phyloP scores from a whole-genome alignment of 192 early-diverging fungal genomes.

The Umbelopsis sp. region DNA sequence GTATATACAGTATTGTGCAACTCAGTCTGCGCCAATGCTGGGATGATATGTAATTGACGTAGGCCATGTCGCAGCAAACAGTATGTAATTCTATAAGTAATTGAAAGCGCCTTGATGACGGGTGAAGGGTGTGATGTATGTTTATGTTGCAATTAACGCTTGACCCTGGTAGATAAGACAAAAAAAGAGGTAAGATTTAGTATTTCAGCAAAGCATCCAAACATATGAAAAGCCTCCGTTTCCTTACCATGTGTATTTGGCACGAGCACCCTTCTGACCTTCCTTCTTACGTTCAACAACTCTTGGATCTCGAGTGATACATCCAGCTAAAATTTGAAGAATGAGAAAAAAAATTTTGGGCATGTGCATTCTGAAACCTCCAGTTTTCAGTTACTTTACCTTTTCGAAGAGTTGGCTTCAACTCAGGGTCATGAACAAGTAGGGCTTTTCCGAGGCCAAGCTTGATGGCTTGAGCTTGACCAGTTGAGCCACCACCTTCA shows the following conservation, averaged over 20 bases:
- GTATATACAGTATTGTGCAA: background rate
- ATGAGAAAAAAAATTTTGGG: constrained; percentile 13
- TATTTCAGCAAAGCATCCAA: background rate
- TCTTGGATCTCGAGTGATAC: constrained; percentile 65
- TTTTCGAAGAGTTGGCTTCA: constrained; percentile 56
- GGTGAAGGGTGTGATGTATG: background rate
- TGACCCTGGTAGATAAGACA: background rate
- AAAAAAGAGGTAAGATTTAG: background rate
- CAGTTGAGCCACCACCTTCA: constrained; percentile 78
- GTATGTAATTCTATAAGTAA: constrained; percentile 3
- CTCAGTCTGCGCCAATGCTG: too few relatives aligned
- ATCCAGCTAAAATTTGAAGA: constrained; percentile 43
- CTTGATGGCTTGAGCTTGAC: constrained; percentile 86
- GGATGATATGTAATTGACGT: background rate
- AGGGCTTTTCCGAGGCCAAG: constrained; percentile 79
- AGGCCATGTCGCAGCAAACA: background rate
- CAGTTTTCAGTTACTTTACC: constrained; percentile 36
- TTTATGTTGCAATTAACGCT: background rate
- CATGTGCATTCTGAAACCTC: background rate
- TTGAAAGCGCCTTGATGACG: background rate
- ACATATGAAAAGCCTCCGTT: background rate
- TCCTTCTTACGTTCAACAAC: constrained; percentile 97
- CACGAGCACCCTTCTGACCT: constrained; percentile 90
- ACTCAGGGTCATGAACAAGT: constrained; percentile 59
- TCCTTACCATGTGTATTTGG: constrained; percentile 79